Base-by-base conservation (phyloP, 163 green algal genomes). In the Picocystis sp. region DNA sequence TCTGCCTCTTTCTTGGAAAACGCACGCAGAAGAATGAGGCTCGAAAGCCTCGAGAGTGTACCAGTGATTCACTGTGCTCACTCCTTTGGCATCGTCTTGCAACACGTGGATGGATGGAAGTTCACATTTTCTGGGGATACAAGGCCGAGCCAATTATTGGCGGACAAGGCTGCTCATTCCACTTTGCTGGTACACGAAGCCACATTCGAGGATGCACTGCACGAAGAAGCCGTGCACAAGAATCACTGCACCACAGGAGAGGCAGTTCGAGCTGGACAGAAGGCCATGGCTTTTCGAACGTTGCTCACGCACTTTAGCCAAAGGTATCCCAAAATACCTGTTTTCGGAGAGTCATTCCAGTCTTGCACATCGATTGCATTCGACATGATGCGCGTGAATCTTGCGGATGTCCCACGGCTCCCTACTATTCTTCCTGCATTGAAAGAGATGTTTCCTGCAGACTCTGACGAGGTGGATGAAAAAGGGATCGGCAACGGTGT, bases 281-380 rank as follows among this genome's bases (percentile, higher is more conserved):
- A 70, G 48, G 74, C 87, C 8, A 58, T 73, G 2, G 88, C 74
- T 1, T 92, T 85, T 60, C 70, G 82, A n/a, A 87, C 73, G 3
- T 53, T 98, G 21, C 67, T 98, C 51, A 97, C 89, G 0, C 89
- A 98, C 70, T 98, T 98, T 73, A 88, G 71, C 60, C 84, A 92
- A 52, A 72, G 87, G 22, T 97, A 96, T 64, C 87, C 88, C 19
- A 94, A 91, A 34, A 66, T 88, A 8, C 84, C 86, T 0, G 65
- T 76, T 0, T 34, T 70, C 22, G 56, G 61, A 19, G 63, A 63
- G 17, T 64, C 48, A 19, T 69, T 65, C 49, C 24, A 51, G 29
- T 61, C 55, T 17, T 46, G 29, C 34, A 70, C 71, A 55, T 83
- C 63, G 25, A 73, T 92, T 29, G 87, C 86, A 0, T 91, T 91